phyloP scores from a whole-genome alignment of 1,284 basidiomycete genomes.

The Baeospora myosura region DNA sequence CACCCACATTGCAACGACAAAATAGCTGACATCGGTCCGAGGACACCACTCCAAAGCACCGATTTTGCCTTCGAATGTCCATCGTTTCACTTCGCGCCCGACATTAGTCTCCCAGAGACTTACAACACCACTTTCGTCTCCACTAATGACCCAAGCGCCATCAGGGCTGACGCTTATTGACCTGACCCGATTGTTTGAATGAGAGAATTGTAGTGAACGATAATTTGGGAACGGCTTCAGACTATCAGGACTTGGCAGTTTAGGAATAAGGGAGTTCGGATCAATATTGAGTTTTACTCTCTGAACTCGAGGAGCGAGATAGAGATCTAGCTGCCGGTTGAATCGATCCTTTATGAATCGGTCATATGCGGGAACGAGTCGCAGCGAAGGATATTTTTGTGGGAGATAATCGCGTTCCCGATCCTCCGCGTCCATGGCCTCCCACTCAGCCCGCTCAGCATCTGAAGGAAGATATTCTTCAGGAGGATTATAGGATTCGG shows the following conservation, averaged over 20 bases:
- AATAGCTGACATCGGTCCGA: constrained; percentile 74
- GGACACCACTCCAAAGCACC: constrained; percentile 94
- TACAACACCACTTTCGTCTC: constrained; percentile 85
- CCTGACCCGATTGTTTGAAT: constrained; percentile 67
- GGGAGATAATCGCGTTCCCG: constrained; percentile 88
- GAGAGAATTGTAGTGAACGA: constrained; percentile 65
- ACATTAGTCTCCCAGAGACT: constrained; percentile 93
- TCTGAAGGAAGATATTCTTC: constrained; percentile 94
- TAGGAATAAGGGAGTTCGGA: constrained; percentile 87
- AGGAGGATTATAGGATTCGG: constrained; percentile 98
- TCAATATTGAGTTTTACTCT: constrained; percentile 85
- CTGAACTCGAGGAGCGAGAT: constrained; percentile 91
- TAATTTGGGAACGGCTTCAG: constrained; percentile 93
- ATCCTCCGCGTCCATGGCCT: constrained; percentile 83
- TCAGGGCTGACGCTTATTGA: constrained; percentile 81
- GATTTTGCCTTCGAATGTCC: constrained; percentile 79
- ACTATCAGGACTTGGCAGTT: constrained; percentile 90
- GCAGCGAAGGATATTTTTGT: constrained; percentile 78
- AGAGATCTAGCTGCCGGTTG: constrained; percentile 91
- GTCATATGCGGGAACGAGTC: constrained; percentile 88
- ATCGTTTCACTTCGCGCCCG: constrained; percentile 84
- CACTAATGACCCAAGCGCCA: constrained; percentile 88
- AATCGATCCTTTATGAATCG: constrained; percentile 94
- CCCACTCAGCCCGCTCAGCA: constrained; percentile 81
- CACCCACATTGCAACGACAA: constrained; percentile 76